Percentiles rank a stretch among this genome's conserved stretches.
phyloP scores from a whole-genome alignment of 257 asterid genomes.

The Solanum pimpinellifolium region DNA sequence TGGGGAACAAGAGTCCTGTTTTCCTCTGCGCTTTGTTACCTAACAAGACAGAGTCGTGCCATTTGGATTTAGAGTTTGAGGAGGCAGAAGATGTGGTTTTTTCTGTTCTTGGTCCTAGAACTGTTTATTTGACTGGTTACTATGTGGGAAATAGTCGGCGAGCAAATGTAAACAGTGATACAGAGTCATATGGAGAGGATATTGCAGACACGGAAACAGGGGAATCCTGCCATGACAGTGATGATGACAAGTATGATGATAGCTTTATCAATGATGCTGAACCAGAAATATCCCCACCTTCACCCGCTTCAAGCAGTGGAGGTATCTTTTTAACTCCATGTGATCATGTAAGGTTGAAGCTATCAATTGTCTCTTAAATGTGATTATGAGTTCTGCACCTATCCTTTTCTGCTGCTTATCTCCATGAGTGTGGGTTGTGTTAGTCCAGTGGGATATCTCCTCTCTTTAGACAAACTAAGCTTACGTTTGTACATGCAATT shows the following conservation, averaged over 20 bases:
- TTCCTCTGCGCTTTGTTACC: conserved; percentile 61
- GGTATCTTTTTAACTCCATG: conserved; percentile 23
- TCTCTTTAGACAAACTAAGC: not conserved
- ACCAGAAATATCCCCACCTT: conserved; percentile 16
- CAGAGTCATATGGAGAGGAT: conserved; percentile 87
- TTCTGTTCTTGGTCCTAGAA: conserved; percentile 71
- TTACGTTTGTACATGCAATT: not conserved
- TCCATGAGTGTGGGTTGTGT: not conserved
- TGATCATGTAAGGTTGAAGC: not conserved
- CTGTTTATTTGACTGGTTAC: conserved; percentile 68
- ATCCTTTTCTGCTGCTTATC: not conserved
- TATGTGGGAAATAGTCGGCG: conserved; percentile 22
- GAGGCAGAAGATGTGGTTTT: conserved; percentile 83
- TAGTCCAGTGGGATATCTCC: not conserved
- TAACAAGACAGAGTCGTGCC: conserved; percentile 47
- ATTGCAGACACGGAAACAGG: conserved; percentile 53
- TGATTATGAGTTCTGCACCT: not conserved
- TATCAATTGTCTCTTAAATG: not conserved
- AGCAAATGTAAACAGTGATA: conserved; percentile 37
- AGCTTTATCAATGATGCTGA: conserved; percentile 64
- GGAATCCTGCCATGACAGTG: conserved; percentile 34
- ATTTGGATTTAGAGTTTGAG: conserved; percentile 77
- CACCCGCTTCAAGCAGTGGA: conserved; percentile 31
- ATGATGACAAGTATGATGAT: conserved; percentile 65
- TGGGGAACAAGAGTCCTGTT: conserved; percentile 58